Evolutionary conservation across 306 rosid species (phyloP), one percentile per base, ranked within the genome.

Genomic region (Begonia fuchsioides): DNA sequence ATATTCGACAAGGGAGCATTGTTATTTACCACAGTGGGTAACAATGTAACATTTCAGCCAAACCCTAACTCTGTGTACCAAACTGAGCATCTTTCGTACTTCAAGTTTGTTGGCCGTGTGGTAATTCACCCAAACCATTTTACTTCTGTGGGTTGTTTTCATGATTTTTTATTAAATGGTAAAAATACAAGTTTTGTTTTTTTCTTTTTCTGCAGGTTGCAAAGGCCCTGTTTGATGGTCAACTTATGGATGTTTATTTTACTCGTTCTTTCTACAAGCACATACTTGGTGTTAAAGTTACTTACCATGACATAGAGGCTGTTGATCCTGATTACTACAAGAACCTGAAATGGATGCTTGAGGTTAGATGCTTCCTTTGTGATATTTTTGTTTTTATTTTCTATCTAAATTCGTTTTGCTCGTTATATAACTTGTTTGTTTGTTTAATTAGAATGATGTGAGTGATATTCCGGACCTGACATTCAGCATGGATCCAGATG

Each of bases 231-330:
- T 92, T 82, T 73, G 96, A 92, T 58, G 96, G 96, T 54, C 98
- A 92, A 58, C 84, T 92, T 68, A 60, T 92, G 76, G 98, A 92
- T 77, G 98, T 92, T 61, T 86, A 92, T 77, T 92, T 92, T 65
- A 92, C 98, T 50, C 76, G 98, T 60, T 92, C 98, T 17, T 92
- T 92, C 92, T 92, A 92, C 72, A 92, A 79, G 72, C 98, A 92
- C 67, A 85, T 92, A 55, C 98, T 92, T 59, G 86, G 71, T 58
- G 98, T 82, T 39, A 92, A 92, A 76, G 98, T 92, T 71, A 92
- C 98, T 48, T 92, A 92, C 81, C 96, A 92, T 85, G 98, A 92
- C 68, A 85, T 92, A 56, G 98, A 92, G 67, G 98, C 98, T 8
- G 86, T 92, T 66, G 98, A 92, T 68, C 98, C 94, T 63, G 98